These are phyloP conservation scores for Pisolithus sp. DNA, from an alignment of 768 basidiomycete species.

Conservation along the genomic window DNA sequence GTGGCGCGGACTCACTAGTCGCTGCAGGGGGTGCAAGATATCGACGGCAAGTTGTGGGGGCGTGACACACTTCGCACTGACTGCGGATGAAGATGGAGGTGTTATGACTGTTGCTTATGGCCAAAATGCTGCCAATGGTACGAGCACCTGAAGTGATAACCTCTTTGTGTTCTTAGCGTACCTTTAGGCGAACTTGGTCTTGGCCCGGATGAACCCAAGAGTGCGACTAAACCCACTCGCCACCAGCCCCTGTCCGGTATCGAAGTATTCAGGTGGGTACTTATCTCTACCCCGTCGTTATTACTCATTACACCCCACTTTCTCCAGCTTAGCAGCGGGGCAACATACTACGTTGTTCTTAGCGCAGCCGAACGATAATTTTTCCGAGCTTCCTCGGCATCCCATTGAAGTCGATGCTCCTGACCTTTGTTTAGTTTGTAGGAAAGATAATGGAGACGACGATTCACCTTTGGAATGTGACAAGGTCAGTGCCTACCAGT, in stretches of 20 bases:
- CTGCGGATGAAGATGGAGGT: conserved; percentile 66
- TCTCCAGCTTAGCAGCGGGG: conserved; percentile 67
- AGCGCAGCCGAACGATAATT: conserved; percentile 64
- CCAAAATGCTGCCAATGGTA: conserved; percentile 81
- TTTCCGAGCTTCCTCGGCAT: conserved; percentile 74
- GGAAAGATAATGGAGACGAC: conserved; percentile 63
- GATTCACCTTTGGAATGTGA: conserved; percentile 83
- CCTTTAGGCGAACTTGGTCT: conserved; percentile 68
- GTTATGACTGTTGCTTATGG: conserved; percentile 84
- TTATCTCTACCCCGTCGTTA: conserved; percentile 13
- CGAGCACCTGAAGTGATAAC: neutral
- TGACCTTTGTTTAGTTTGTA: conserved; percentile 65
- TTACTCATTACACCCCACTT: neutral
- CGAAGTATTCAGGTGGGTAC: conserved; percentile 64
- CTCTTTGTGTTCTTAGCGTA: neutral
- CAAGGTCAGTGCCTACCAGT: conserved; percentile 46
- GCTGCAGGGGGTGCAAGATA: conserved; percentile 71
- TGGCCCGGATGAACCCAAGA: conserved; percentile 76
- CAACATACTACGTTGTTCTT: conserved; percentile 86
- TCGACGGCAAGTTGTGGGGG: conserved; percentile 68
- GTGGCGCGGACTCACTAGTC: conserved; percentile 1
- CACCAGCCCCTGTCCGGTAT: conserved; percentile 69
- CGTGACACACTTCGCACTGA: conserved; percentile 80
- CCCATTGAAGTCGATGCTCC: conserved; percentile 68
- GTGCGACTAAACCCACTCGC: conserved; percentile 74